Evolutionary conservation across 768 basidiomycete genomes (phyloP), one percentile per base, ranked within the genome.

Genomic region (Exsudoporus frostii): DNA sequence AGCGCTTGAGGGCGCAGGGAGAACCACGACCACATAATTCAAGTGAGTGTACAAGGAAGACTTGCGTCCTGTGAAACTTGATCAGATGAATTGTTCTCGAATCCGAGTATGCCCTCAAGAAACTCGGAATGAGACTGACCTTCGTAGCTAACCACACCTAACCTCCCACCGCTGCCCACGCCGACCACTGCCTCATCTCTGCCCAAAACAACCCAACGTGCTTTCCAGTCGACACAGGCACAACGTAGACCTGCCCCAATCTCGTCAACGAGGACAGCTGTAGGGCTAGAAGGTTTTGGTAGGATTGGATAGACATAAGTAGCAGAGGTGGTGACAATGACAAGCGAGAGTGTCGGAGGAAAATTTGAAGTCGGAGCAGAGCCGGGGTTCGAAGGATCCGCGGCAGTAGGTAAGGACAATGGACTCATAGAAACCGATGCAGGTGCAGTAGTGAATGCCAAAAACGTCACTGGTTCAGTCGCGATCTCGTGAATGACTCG

Each of bases 161-260:
- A 88, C 53, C 93, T 74, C 5, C 90, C 92, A 17, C 94, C 90
- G 0, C 81, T 79, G 1, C 86, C 84, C 62, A 90, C 93, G 8
- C 89, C 76, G 61, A 95, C 95, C 22, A 98, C 85, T 4, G 93
- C 95, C 62, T 98, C 97, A 42, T 97, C 90, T 52, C 90, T 73
- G 0, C 93, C 96, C 2, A 98, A 79, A 13, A 93, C 82, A 61
- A 98, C 84, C 63, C 89, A 85, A 39, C 74, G 75, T n/a, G 75
- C 75, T 33, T 77, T 76, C 79, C 83, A 81, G 62, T 94, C 85
- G 80, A 93, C 86, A 32, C 80, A 81, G 1, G 88, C 88, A 65
- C 96, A 98, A 0, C 92, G 88, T 15, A 98, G 68, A 0, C 79
- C 89, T 37, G 84, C 84, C 0, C 97, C 96, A 15, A 89, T 80